Evolutionary conservation across 805 yeast genomes (phyloP).

Genomic region (Starmerella potacharoeniae): DNA sequence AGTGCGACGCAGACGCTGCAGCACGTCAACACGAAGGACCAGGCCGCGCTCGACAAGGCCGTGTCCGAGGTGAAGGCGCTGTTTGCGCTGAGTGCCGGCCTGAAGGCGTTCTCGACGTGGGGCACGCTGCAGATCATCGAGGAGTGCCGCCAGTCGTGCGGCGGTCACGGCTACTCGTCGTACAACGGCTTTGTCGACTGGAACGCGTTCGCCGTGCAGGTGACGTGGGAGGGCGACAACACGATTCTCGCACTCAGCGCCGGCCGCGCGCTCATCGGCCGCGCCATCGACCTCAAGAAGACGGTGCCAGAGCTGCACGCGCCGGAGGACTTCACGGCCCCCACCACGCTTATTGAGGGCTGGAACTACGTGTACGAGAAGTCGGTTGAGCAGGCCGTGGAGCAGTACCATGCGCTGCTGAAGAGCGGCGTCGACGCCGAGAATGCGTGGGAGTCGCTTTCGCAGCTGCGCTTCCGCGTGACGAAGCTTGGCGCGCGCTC

Average conservation of each 20-base stretch:
- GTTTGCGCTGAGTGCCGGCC: constrained; percentile 74
- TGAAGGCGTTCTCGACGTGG: constrained; percentile 88
- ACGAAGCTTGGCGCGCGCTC: constrained; percentile 33
- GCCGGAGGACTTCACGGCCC: constrained; percentile 24
- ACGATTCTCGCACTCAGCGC: constrained; percentile 72
- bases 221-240: constrained; percentile 98
- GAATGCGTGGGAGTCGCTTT: constrained; percentile 32
- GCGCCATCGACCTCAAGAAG: constrained; percentile 34
- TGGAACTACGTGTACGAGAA: constrained; percentile 31
- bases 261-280: constrained; percentile 62
- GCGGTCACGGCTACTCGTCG: constrained; percentile 94
- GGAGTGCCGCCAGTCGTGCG: constrained; percentile 86
- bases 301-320: constrained; percentile 15
- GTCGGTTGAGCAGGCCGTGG: constrained; percentile 29
- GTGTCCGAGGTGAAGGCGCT: constrained; percentile 60
- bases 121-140: constrained; percentile 66
- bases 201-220: constrained; percentile 63
- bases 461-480: constrained; percentile 33
- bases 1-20: constrained; percentile 33
- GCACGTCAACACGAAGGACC: constrained; percentile 32
- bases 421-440: constrained; percentile 23
- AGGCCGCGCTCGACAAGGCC: constrained; percentile 36
- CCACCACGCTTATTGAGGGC: constrained; percentile 27
- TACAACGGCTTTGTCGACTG: constrained; percentile 84
- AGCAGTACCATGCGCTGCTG: constrained; percentile 22